Evolutionary conservation across 208 protist species (phyloP).

Genomic region (Acanthamoeba royreba): DNA sequence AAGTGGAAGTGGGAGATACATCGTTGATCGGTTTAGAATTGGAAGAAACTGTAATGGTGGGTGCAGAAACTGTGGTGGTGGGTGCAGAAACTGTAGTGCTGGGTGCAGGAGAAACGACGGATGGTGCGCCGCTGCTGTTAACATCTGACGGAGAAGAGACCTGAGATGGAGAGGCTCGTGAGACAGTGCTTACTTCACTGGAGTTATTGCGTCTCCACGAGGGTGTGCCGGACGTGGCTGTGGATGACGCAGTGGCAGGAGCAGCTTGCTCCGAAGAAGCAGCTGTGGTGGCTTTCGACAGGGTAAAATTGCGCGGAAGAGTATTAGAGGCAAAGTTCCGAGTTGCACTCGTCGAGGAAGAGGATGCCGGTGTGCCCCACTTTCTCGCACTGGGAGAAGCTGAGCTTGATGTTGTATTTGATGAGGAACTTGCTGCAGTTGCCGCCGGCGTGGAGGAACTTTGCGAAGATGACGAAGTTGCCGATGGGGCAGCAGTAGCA

Average conservation of each 20-base stretch:
- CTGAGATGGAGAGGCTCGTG: neutral
- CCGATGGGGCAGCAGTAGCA: neutral
- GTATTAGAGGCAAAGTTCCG: neutral
- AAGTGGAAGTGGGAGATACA: neutral
- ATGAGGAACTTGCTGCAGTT: neutral
- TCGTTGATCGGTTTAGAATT: neutral
- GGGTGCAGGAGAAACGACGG: too few species aligned
- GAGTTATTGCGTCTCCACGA: neutral
- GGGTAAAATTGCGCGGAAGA: neutral
- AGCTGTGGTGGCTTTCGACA: neutral
- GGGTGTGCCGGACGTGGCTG: neutral
- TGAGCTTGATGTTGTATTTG: neutral
- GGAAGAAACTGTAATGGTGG: neutral
- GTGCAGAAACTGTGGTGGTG: neutral
- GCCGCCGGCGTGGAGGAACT: neutral
- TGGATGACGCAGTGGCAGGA: neutral
- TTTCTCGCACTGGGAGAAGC: neutral
- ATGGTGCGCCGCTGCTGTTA: neutral
- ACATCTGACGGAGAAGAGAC: neutral
- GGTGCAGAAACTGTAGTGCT: neutral
- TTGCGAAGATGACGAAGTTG: neutral
- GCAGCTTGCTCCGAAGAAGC: neutral
- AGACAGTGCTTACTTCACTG: neutral
- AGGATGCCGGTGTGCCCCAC: neutral
- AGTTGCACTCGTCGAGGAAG: neutral